These are phyloP conservation scores for Gracilaria domingensis DNA, from an alignment of 23 red algal species.

Conservation along the genomic window DNA sequence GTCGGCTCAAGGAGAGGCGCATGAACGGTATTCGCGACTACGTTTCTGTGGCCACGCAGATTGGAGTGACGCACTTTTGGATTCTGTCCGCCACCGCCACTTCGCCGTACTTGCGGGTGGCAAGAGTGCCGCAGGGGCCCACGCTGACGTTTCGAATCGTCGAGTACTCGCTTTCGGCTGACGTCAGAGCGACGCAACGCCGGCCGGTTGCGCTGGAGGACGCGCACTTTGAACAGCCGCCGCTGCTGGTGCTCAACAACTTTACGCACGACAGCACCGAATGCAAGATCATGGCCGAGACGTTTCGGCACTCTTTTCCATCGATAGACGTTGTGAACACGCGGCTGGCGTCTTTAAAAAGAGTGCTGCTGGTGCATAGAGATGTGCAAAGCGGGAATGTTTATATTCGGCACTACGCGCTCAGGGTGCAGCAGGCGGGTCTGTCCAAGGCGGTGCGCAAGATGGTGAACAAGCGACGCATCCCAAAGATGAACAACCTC, in stretches of 20 bases:
- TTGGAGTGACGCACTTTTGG: slow-evolving; percentile 92
- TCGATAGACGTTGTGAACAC: slow-evolving; percentile 62
- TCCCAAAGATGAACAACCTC: slow-evolving; percentile 67
- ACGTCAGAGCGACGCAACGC: slow-evolving; percentile 81
- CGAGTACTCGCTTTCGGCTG: slow-evolving; percentile 75
- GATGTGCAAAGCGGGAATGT: slow-evolving; percentile 61
- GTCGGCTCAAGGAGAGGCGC: slow-evolving; percentile 72
- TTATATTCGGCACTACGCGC: slow-evolving; percentile 81
- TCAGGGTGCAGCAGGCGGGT: slow-evolving; percentile 78
- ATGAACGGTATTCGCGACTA: slow-evolving; percentile 80
- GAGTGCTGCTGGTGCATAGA: slow-evolving; percentile 88
- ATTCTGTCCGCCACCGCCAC: slow-evolving; percentile 72
- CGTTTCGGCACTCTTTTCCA: slow-evolving; percentile 89
- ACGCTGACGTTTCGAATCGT: slow-evolving; percentile 89
- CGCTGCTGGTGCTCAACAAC: slow-evolving; percentile 88
- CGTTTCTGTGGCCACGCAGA: slow-evolving; percentile 57
- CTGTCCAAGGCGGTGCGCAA: slow-evolving; percentile 88
- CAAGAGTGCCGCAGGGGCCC: slow-evolving; percentile 78
- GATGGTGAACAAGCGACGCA: slow-evolving; percentile 69
- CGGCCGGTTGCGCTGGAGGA: slow-evolving; percentile 62
- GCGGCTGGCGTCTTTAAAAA: slow-evolving; percentile 38
- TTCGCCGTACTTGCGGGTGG: slow-evolving; percentile 76
- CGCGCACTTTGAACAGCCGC: slow-evolving; percentile 73
- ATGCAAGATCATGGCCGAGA: slow-evolving; percentile 67
- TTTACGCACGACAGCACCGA: slow-evolving; percentile 54